These are phyloP conservation scores for Actinomortierella ambigua DNA, from an alignment of 371 early-diverging fungal species.

Conservation along the genomic window DNA sequence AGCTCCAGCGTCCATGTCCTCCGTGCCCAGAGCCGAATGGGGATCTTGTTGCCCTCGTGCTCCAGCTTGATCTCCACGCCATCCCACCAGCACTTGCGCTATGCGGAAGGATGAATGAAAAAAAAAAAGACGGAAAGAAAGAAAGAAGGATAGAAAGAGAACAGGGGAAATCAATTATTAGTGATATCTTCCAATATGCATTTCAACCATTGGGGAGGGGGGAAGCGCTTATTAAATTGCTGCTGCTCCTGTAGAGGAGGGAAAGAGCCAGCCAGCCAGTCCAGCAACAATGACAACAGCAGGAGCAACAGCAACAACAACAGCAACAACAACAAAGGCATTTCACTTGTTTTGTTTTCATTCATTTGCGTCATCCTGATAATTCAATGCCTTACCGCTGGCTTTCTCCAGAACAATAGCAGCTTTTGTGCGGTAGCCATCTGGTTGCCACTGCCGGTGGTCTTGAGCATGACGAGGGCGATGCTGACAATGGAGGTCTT, in stretches of 20 bases:
- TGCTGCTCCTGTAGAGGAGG: constrained; percentile 3
- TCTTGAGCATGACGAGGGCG: constrained; percentile 71
- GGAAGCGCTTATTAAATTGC: constrained; percentile 1
- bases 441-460: constrained; percentile 75
- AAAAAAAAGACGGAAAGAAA: constrained; percentile 1
- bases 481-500: constrained; percentile 73
- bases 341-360: too few species aligned
- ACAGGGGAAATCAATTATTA: constrained; percentile 7
- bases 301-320: too few species aligned
- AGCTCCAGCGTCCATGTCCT: constrained; percentile 87
- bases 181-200: constrained; percentile 4
- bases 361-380: neutral
- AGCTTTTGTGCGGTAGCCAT: constrained; percentile 83
- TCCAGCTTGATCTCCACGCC: constrained; percentile 69
- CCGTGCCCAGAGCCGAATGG: constrained; percentile 81
- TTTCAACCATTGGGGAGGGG: neutral
- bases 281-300: neutral
- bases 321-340: constrained; percentile 6
- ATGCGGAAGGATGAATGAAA: constrained; percentile 7
- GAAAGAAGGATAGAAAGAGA: neutral
- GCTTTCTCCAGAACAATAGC: constrained; percentile 83
- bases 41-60: constrained; percentile 53
- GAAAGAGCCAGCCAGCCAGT: neutral
- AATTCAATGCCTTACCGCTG: constrained; percentile 64
- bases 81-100: constrained; percentile 91